A percentile compares a stretch with the other conserved stretches of the same genome.
These are phyloP conservation scores for Multifurca ochricompacta DNA, from an alignment of 768 basidiomycete genomes.

Conservation along the genomic window DNA sequence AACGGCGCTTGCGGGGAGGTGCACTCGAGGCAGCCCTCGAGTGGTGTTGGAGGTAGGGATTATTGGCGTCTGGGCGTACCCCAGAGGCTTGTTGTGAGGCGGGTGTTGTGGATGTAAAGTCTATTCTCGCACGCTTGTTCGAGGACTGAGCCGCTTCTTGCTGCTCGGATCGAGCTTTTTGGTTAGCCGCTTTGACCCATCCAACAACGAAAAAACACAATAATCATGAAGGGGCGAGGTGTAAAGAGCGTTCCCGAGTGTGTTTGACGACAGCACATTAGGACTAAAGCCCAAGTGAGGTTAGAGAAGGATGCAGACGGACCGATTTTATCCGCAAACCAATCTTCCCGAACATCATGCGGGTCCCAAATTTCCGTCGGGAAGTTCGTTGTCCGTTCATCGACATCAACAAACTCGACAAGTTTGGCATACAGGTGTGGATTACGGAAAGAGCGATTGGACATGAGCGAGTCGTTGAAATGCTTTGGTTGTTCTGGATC, in stretches of 20 bases:
- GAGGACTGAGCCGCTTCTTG: slow-evolving; percentile 27
- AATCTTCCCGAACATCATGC: slow-evolving; percentile 49
- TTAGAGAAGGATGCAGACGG: slow-evolving; percentile 28
- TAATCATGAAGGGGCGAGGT: background rate
- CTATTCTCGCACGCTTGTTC: slow-evolving; percentile 37
- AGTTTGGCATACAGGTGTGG: slow-evolving; percentile 94
- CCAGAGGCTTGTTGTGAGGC: slow-evolving; percentile 2
- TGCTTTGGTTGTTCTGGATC: slow-evolving; percentile 62
- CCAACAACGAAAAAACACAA: background rate
- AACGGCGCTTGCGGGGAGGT: slow-evolving; percentile 13
- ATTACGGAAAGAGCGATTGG: slow-evolving; percentile 88
- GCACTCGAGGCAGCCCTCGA: background rate
- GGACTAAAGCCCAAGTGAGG: background rate
- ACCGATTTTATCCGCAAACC: slow-evolving; percentile 79
- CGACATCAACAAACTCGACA: slow-evolving; percentile 88
- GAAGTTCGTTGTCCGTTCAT: slow-evolving; percentile 84
- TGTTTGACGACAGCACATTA: background rate
- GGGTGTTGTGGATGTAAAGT: slow-evolving; percentile 30
- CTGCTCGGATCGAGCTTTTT: slow-evolving; percentile 37
- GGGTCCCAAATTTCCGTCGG: slow-evolving; percentile 70
- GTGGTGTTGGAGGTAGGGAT: slow-evolving; percentile 17
- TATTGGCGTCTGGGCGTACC: background rate
- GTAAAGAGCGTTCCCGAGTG: background rate
- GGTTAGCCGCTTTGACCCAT: slow-evolving; percentile 30
- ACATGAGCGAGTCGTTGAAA: slow-evolving; percentile 95